These are phyloP conservation scores for Leishmania gerbilli DNA, from an alignment of 208 protist genomes.

Conservation along the genomic window DNA sequence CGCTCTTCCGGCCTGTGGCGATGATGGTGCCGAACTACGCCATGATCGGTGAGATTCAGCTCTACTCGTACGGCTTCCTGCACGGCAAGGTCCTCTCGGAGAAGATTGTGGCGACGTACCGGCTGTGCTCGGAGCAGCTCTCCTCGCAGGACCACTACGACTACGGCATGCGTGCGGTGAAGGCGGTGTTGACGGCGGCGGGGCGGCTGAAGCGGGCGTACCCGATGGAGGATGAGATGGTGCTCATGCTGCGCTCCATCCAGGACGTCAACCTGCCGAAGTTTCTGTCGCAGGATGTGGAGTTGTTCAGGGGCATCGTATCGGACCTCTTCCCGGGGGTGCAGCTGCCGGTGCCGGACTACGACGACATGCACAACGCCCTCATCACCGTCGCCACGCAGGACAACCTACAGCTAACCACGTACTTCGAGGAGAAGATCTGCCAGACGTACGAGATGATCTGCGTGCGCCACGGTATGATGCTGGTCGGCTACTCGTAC, in stretches of 20 bases:
- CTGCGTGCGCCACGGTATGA: constrained; percentile 97
- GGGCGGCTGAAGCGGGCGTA: constrained; percentile 90
- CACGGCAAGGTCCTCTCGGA: constrained; percentile 90
- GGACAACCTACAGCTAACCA: constrained; percentile 88
- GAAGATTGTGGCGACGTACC: constrained; percentile 97
- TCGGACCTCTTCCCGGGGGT: constrained; percentile 95
- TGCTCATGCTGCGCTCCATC: constrained; percentile 96
- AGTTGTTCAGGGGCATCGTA: constrained; percentile 97
- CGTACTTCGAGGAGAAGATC: constrained; percentile 92
- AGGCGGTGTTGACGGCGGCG: constrained; percentile 95
- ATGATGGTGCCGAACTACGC: constrained; percentile 99
- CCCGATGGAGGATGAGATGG: constrained; percentile 93
- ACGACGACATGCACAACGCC: constrained; percentile 84
- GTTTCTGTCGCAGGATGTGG: constrained; percentile 95
- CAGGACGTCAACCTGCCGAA: constrained; percentile 96
- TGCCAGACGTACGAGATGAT: constrained; percentile 97
- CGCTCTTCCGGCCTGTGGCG: constrained; percentile 98
- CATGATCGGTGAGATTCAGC: constrained; percentile 98
- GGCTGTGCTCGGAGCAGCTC: constrained; percentile 96
- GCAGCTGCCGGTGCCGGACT: constrained; percentile 84
- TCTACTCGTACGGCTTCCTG: constrained; percentile 98
- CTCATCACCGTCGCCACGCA: constrained; percentile 58
- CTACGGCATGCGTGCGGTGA: constrained; percentile 97
- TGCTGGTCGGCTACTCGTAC: constrained; percentile 96
- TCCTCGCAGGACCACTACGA: constrained; percentile 98